Evolutionary conservation across 2,329 filamentous ascomycete genomes (phyloP).

Genomic region (Phialocephala subalpina): DNA sequence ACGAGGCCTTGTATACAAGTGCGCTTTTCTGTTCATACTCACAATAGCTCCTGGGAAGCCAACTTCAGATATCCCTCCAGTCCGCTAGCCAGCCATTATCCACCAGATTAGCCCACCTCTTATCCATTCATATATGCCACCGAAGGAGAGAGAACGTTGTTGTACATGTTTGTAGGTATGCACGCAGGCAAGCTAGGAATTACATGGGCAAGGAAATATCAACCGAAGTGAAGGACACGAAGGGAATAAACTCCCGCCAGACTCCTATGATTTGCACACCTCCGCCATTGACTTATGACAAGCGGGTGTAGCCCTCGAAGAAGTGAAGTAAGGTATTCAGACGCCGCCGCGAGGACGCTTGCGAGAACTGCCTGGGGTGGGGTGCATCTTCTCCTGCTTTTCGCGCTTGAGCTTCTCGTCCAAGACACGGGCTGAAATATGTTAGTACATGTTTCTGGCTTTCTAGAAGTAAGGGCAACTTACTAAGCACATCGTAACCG

Average conservation of each 20-base stretch:
- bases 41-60: neutral
- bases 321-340: constrained; percentile 18
- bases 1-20: neutral
- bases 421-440: constrained; percentile 62
- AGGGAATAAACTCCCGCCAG: neutral
- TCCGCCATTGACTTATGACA: neutral
- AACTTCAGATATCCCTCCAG: neutral
- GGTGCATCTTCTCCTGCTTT: constrained; percentile 60
- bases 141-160: neutral
- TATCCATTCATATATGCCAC: neutral
- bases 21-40: constrained; percentile 6
- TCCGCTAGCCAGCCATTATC: neutral
- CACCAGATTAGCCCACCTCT: neutral
- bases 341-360: constrained; percentile 57
- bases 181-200: neutral
- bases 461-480: constrained; percentile 39
- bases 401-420: constrained; percentile 73
- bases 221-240: neutral
- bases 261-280: neutral
- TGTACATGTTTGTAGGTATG: constrained; percentile 3
- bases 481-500: constrained; percentile 89
- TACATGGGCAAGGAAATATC: neutral
- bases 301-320: neutral
- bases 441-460: constrained; percentile 26
- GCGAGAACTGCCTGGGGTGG: constrained; percentile 57